These are phyloP conservation scores for Fusarium euwallaceae DNA, from an alignment of 2,329 filamentous ascomycete species.

Conservation along the genomic window DNA sequence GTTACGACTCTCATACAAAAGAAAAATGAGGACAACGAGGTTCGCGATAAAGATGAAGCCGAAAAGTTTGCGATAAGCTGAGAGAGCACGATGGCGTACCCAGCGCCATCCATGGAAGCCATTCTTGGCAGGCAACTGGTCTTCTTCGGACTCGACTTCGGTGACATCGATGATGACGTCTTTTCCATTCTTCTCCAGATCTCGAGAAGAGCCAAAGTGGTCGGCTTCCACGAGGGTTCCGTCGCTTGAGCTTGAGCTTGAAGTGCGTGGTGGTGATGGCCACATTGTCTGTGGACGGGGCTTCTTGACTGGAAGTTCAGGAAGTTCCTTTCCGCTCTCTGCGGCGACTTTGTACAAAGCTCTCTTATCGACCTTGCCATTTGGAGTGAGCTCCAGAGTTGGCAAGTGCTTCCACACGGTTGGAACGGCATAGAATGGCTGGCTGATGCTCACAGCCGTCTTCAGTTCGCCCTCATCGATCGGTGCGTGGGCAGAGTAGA, in stretches of 20 bases:
- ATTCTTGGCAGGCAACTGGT: conserved; percentile 26
- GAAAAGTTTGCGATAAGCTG: conserved; percentile 35
- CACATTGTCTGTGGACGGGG: conserved; percentile 14
- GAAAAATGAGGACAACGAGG: conserved; percentile 18
- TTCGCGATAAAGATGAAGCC: conserved; percentile 32
- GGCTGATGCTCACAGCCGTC: background rate
- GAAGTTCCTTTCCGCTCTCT: background rate
- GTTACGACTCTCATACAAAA: conserved; percentile 15
- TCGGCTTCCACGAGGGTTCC: conserved; percentile 1
- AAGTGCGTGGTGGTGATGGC: background rate
- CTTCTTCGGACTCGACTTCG: conserved; percentile 15
- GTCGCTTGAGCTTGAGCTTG: conserved; percentile 4
- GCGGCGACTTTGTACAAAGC: conserved; percentile 16
- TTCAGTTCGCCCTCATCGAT: conserved; percentile 28
- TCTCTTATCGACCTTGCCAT: conserved; percentile 32
- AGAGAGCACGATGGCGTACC: conserved; percentile 28
- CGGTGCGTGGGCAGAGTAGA: conserved; percentile 12
- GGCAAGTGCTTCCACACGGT: conserved; percentile 24
- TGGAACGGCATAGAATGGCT: conserved; percentile 33
- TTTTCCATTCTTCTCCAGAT: conserved; percentile 22
- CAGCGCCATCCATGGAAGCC: conserved; percentile 35
- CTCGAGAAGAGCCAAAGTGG: background rate
- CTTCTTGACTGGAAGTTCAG: background rate
- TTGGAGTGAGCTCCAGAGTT: conserved; percentile 29
- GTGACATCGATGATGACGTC: background rate